A percentile compares a stretch with the other conserved stretches of the same genome.
These are phyloP conservation scores for Fusarium sp. DNA, from an alignment of 2,329 filamentous ascomycete species.

Conservation along the genomic window DNA sequence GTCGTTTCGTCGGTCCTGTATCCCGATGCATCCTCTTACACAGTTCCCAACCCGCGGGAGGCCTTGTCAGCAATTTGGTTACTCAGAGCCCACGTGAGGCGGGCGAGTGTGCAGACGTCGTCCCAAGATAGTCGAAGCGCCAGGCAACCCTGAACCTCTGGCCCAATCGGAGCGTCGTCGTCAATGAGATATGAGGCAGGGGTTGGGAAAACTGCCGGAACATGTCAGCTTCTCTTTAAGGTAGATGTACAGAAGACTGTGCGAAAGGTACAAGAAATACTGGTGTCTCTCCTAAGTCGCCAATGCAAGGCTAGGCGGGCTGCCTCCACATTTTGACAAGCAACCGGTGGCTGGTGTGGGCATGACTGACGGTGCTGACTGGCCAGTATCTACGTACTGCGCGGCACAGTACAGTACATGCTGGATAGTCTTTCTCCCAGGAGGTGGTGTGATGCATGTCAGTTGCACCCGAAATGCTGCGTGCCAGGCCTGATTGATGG, in stretches of 20 bases:
- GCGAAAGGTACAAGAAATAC: constrained; percentile 12
- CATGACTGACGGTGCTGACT: constrained; percentile 15
- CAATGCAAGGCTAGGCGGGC: constrained; percentile 34
- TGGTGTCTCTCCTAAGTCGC: constrained; percentile 8
- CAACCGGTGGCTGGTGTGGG: constrained; percentile 12
- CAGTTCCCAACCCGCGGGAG: constrained; percentile 3
- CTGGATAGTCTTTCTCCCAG: constrained; percentile 9
- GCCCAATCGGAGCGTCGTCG: constrained; percentile 18
- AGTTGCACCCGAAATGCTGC: constrained; percentile 23
- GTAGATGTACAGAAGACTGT: constrained; percentile 28
- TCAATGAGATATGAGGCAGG: constrained; percentile 27
- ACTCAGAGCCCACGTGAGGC: constrained; percentile 40
- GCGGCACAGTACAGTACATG: background rate
- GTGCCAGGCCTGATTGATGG: constrained; percentile 27
- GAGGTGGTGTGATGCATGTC: constrained; percentile 29
- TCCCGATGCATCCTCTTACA: constrained; percentile 10
- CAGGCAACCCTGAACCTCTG: constrained; percentile 31
- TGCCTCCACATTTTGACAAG: constrained; percentile 35
- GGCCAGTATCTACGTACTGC: background rate
- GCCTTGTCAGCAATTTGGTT: constrained; percentile 41
- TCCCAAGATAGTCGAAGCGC: constrained; percentile 29
- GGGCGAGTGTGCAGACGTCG: constrained; percentile 19
- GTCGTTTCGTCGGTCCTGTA: background rate
- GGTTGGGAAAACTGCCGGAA: constrained; percentile 32
- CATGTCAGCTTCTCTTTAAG: constrained; percentile 26